Conservation (phyloP, 2,329 filamentous ascomycete genomes). For the Fusarium hainanense region DNA sequence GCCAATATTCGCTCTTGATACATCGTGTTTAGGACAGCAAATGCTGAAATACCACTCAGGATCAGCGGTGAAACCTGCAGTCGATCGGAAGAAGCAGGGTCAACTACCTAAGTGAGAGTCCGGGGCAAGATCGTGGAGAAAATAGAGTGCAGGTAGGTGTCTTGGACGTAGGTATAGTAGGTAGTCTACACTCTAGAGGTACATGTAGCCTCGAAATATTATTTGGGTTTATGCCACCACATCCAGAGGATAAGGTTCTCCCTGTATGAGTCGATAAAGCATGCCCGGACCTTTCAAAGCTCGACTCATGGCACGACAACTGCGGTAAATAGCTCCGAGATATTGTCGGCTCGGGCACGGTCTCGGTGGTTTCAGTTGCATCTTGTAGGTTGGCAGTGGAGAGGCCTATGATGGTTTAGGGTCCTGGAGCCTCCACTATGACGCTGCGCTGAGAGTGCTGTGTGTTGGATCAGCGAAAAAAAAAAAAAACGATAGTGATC, state of each 20-base stretch:
- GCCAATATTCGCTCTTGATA: background rate
- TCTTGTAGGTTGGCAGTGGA: constrained; percentile 20
- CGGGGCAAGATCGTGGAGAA: constrained; percentile 18
- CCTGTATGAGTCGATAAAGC: background rate
- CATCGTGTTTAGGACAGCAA: background rate
- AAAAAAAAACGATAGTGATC: constrained; percentile 4
- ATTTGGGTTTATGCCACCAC: background rate
- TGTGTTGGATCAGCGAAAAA: constrained; percentile 16
- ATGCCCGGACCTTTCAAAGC: background rate
- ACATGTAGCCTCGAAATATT: background rate
- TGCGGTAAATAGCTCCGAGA: constrained; percentile 26
- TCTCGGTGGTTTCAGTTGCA: constrained; percentile 33
- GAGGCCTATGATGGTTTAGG: constrained; percentile 17
- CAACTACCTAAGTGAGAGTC: background rate
- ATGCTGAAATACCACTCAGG: constrained; percentile 2
- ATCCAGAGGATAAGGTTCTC: background rate
- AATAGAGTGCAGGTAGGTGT: background rate
- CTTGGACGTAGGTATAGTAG: background rate
- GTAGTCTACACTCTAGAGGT: background rate
- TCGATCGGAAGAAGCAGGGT: constrained; percentile 42
- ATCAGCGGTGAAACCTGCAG: constrained; percentile 40
- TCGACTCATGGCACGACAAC: constrained; percentile 24
- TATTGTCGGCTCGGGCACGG: constrained; percentile 33
- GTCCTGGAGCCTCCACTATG: constrained; percentile 36
- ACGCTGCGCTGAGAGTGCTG: constrained; percentile 17